A percentile compares a stretch with the other conserved stretches of the same genome.
Evolutionary conservation across 129 eudicot genomes (phyloP).

Genomic region (Chrysanthemum seticuspe): DNA sequence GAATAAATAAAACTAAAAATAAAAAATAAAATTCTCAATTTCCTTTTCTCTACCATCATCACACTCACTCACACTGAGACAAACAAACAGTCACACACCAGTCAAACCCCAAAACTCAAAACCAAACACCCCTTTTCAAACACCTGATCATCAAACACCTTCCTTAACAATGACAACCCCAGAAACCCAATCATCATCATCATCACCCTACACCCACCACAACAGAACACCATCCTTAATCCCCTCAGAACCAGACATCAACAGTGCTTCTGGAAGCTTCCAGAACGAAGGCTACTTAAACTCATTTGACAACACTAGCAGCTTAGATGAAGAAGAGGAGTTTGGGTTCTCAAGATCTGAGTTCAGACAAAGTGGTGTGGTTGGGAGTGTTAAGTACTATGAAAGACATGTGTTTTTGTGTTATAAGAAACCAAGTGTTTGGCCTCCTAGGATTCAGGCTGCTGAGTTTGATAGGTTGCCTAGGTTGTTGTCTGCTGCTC

Average conservation of each 20-base stretch:
- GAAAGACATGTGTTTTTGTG: slow-evolving; percentile 86
- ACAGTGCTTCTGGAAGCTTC: slow-evolving; percentile 83
- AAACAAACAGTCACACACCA: too few relatives aligned
- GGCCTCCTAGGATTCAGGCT: slow-evolving; percentile 93
- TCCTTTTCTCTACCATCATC: too few relatives aligned
- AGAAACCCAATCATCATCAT: not conserved
- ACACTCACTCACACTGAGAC: too few relatives aligned
- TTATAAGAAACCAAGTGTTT: slow-evolving; percentile 83
- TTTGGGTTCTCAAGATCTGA: slow-evolving; percentile 74
- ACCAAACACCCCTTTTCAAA: not conserved
- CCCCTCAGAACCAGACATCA: slow-evolving; percentile 49
- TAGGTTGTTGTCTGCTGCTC: slow-evolving; percentile 79
- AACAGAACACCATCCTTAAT: slow-evolving; percentile 50
- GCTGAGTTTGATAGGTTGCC: slow-evolving; percentile 96
- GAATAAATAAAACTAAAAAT: too few relatives aligned
- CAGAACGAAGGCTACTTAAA: slow-evolving; percentile 69
- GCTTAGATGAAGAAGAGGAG: slow-evolving; percentile 45
- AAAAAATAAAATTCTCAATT: too few relatives aligned
- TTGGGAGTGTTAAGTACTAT: slow-evolving; percentile 74
- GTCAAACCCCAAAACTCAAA: too few relatives aligned
- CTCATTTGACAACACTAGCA: slow-evolving; percentile 21
- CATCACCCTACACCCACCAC: slow-evolving; percentile 46
- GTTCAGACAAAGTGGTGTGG: slow-evolving; percentile 56
- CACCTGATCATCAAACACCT: slow-evolving; percentile 31
- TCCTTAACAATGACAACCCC: slow-evolving; percentile 5